Evolutionary conservation across 2,329 filamentous ascomycete species (phyloP), one percentile per base, ranked within the genome.

Genomic region (Thermochaetoides dissita): DNA sequence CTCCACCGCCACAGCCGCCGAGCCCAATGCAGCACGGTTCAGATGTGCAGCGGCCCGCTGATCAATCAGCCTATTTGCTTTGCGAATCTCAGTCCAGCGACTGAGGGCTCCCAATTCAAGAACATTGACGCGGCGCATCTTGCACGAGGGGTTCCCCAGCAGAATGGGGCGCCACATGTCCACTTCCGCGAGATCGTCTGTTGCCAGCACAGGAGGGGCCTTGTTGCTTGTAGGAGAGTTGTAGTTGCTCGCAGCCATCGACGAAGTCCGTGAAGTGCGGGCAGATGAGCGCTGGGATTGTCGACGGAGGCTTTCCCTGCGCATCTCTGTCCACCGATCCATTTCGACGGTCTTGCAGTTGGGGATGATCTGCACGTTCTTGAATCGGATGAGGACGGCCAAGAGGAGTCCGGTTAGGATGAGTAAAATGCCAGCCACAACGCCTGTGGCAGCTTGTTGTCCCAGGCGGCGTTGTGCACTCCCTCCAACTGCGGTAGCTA

Each of bases 61-160:
- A 49, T 76, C 72, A 38, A 77, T 67, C 38, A 80, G 60, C 37
- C 63, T 64, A 52, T 80, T 80, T 54, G 68, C 72, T 50, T 62
- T 69, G 46, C 74, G 66, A 46, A 88, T 85, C 58, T 86, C 81
- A 24, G 74, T 81, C 78, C 80, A 88, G 34, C 83, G 66, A 39
- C 72, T 80, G 66, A 81, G 64, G 32, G 64, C 62, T 0, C 83
- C 82, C 45, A 84, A 61, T 57, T 88, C 83, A 10, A 88, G 63
- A 24, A 85, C 57, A 55, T 75, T 85, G 69, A 87, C 76, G 46
- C 78, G 70, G 39, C 83, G 69, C 53, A 72, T 74, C 58, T 76
- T 79, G 37, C 79, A 74, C 36, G 73, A 75, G 9, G 82, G 81
- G 54, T 83, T 81, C 9, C 82, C 81, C 55, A 85, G 74, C 49